Percentiles rank a stretch among this genome's conserved stretches.
These are phyloP conservation scores for Plasmodium blacklocki DNA, from an alignment of 169 alveolate species.

Conservation along the genomic window DNA sequence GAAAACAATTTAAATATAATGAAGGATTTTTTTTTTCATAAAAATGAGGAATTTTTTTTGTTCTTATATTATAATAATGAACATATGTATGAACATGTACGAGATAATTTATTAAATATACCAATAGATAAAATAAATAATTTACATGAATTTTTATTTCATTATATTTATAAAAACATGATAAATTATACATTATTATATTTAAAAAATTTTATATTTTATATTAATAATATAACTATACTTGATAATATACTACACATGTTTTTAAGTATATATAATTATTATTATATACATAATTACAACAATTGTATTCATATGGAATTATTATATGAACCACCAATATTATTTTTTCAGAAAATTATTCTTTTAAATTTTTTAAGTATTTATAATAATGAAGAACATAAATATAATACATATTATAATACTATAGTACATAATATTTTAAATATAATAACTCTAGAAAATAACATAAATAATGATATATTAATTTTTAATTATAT, in stretches of 20 bases:
- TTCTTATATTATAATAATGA: slow-evolving; percentile 27
- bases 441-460: slow-evolving; percentile 13
- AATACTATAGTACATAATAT: slow-evolving; percentile 9
- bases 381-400: slow-evolving; percentile 13
- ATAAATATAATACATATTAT: not conserved
- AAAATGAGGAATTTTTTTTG: slow-evolving; percentile 14
- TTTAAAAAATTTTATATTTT: slow-evolving; percentile 19
- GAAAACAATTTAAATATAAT: not conserved
- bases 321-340: not conserved
- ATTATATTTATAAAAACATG: slow-evolving; percentile 43
- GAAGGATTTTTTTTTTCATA: slow-evolving; percentile 9
- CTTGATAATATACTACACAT: slow-evolving; percentile 16
- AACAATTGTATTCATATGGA: not conserved
- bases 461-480: slow-evolving; percentile 16
- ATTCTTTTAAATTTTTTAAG: slow-evolving; percentile 40
- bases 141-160: slow-evolving; percentile 39
- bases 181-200: slow-evolving; percentile 30
- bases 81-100: slow-evolving; percentile 50
- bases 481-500: slow-evolving; percentile 32
- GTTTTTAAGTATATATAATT: slow-evolving; percentile 56
- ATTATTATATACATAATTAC: slow-evolving; percentile 1
- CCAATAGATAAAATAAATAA: slow-evolving; percentile 13
- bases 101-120: slow-evolving; percentile 12
- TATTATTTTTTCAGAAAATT: slow-evolving; percentile 53
- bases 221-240: slow-evolving; percentile 5